Evolutionary conservation across 345 rosid species (phyloP).

Genomic region (Gossypium rotundifolium): DNA sequence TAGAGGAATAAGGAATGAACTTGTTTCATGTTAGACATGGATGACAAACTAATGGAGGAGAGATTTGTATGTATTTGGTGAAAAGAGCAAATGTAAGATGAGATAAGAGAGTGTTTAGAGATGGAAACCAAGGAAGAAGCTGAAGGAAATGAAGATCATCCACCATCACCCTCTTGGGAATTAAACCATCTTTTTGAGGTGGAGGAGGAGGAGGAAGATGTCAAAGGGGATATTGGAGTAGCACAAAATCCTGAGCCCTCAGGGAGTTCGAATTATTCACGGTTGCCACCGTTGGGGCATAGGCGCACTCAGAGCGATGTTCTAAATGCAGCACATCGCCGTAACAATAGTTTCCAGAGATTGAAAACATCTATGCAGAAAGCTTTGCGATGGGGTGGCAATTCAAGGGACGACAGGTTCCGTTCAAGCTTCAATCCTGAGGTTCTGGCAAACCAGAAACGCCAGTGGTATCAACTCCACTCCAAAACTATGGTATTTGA

Average conservation of each 20-base stretch:
- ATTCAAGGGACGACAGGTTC: slow-evolving; percentile 35
- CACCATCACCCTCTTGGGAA: slow-evolving; percentile 27
- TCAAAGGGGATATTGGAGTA: slow-evolving; percentile 38
- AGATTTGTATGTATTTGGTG: slow-evolving; percentile 22
- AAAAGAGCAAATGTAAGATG: slow-evolving; percentile 22
- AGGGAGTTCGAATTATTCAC: slow-evolving; percentile 27
- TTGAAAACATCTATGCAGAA: slow-evolving; percentile 70
- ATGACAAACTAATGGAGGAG: slow-evolving; percentile 15
- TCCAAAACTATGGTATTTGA: slow-evolving; percentile 63
- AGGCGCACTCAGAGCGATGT: slow-evolving; percentile 71
- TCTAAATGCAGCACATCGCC: slow-evolving; percentile 34
- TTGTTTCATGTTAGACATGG: slow-evolving; percentile 1
- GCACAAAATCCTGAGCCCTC: slow-evolving; percentile 28
- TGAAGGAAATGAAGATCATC: slow-evolving; percentile 36
- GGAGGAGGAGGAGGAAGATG: slow-evolving; percentile 44
- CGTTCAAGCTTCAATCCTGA: slow-evolving; percentile 76
- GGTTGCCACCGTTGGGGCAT: slow-evolving; percentile 34
- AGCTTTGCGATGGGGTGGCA: slow-evolving; percentile 78
- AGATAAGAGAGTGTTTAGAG: slow-evolving; percentile 19
- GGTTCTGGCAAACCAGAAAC: slow-evolving; percentile 89
- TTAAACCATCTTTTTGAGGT: slow-evolving; percentile 33
- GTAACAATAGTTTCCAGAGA: slow-evolving; percentile 61
- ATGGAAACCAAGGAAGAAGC: slow-evolving; percentile 48
- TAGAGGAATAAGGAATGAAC: neutral
- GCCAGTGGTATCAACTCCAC: slow-evolving; percentile 95